Base-by-base conservation (phyloP, 352 stramenopile species). In the Phytophthora idaei region DNA sequence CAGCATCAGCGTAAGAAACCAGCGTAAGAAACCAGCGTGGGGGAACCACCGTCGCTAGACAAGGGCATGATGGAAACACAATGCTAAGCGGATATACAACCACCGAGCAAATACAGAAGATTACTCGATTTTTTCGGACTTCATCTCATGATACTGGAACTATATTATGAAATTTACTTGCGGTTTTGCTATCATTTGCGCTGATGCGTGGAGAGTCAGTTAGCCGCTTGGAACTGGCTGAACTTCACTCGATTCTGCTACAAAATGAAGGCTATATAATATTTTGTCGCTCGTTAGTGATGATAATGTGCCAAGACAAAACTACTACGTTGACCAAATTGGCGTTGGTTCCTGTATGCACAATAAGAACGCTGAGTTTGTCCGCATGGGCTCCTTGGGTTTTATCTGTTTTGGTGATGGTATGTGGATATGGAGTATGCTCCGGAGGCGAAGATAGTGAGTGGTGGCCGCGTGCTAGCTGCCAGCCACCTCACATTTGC, bases 121-220 rank as follows among this genome's bases (percentile, higher is more conserved):
- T 67, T 54, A 17, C 50, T 27, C 5, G 6, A 27, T 60, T 25
- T 12, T 67, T 67, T 37, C 61, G 42, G 46, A 48, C 45, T 34
- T 34, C 31, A 34, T 1, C 21, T 21, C 21, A 21, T 21, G 21
- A 21, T 21, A 21, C 21, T 21, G 21, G 21, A 21, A 21, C 21
- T 21, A 21, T 21, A 21, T 21, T 21, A 21, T 21, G 21, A 21
- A 21, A 21, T 21, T 21, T 21, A 21, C 21, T 21, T 21, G 21
- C 21, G 21, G 21, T 21, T 21, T 21, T 21, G 21, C 21, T 21
- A 21, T 21, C 21, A 21, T 21, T 21, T 21, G 21, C 21, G 21
- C 21, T 21, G 21, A 48, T 48, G n/a, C 4, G 42, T 2, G n/a
- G 42, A 27, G 42, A 28, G 11, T n/a, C 42, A 4, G 15, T 3